Evolutionary conservation across 2,329 filamentous ascomycete species (phyloP).

Genomic region (Cladophialophora yegresii): DNA sequence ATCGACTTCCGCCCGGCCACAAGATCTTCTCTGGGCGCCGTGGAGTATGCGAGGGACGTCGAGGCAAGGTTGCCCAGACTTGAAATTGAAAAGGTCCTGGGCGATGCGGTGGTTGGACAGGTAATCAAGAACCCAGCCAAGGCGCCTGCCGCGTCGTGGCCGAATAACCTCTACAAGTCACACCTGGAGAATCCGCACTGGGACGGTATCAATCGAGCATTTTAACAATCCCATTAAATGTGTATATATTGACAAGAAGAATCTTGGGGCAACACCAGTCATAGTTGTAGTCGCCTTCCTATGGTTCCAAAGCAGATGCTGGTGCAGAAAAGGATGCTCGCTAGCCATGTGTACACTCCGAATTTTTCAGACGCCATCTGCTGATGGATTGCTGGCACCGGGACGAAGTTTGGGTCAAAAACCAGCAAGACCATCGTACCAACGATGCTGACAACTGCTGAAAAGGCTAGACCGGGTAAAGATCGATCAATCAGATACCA

Average conservation of each 20-base stretch:
- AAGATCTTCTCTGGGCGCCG: constrained; percentile 29
- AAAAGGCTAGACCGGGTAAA: constrained; percentile 78
- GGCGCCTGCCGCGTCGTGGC: constrained; percentile 45
- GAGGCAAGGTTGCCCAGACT: constrained; percentile 40
- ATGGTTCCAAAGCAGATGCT: constrained; percentile 96
- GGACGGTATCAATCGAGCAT: constrained; percentile 37
- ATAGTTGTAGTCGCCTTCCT: constrained; percentile 66
- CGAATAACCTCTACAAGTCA: constrained; percentile 38
- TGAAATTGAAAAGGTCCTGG: constrained; percentile 49
- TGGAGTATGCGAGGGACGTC: constrained; percentile 32
- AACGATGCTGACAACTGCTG: constrained; percentile 68
- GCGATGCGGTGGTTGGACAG: constrained; percentile 48
- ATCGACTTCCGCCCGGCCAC: constrained; percentile 45
- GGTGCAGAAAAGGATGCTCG: constrained; percentile 92
- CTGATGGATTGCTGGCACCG: constrained; percentile 58
- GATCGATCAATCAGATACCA: constrained; percentile 97
- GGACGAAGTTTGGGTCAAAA: constrained; percentile 76
- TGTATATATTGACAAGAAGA: constrained; percentile 8
- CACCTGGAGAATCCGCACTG: constrained; percentile 36
- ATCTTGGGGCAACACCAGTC: background rate
- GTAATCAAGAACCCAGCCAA: constrained; percentile 43
- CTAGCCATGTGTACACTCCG: constrained; percentile 78
- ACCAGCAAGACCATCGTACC: constrained; percentile 74
- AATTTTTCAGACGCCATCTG: constrained; percentile 50
- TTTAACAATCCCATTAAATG: constrained; percentile 25